Base-by-base conservation (phyloP, 1,139 yeast genomes). In the Blastobotrys serpentis region DNA sequence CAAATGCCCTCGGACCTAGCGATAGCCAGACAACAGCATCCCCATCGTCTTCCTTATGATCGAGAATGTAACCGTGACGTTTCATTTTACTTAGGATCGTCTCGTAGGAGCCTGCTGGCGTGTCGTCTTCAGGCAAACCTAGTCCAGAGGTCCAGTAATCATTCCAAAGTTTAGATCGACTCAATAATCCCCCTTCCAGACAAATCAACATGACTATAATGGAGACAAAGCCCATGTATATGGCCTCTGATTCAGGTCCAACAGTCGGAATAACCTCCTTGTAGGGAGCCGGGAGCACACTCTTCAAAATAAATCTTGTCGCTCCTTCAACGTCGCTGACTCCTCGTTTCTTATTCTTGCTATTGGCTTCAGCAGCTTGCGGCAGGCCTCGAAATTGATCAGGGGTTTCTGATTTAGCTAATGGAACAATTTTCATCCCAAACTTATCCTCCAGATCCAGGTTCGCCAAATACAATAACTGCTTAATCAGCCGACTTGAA, bases 381-480 rank as follows among this genome's bases (percentile, higher is more conserved):
- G 50, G 47, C 22, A 19, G 25, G 3, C 25, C 43, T 22, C 37
- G 25, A 18, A 48, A 37, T 16, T 34, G 40, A 7, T 42, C 47
- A 1, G 52, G 52, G 10, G 41, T 29, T 16, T 42, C 37, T 7
- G 44, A 22, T 18, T 26, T 22, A 1, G 52, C 47, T 16, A 45
- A 17, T 1, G 49, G 39, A 2, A 8, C 36, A 4, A 49, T 23
- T 38, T 42, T 44, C 43, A 49, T 42, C 8, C 52, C 52, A 37
- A 44, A 49, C 14, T 32, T 26, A 4, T 26, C 33, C 16, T 42
- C 14, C 23, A 49, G 37, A 5, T 17, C 39, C 17, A 16, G 34
- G 21, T 49, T 48, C 8, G 44, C 39, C 10, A 16, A 16, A 3
- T 33, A 19, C 14, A 45, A 17, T 2, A 49, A 36, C 10, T 25